phyloP scores from a whole-genome alignment of 306 rosid genomes.

The Medicago lupulina region DNA sequence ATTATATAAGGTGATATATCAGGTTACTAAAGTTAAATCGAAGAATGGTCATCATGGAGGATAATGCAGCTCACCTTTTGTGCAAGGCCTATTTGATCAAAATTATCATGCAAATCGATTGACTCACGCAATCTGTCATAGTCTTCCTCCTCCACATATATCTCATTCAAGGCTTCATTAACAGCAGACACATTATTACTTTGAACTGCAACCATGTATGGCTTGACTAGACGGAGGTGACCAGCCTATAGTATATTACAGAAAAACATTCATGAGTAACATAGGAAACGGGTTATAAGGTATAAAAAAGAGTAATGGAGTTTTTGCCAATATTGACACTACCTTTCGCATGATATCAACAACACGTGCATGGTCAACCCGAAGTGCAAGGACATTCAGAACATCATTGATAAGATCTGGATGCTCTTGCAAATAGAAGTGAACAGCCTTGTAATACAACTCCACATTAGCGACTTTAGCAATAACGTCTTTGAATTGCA shows the following conservation, averaged over 20 bases:
- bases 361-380: conserved; percentile 98
- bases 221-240: conserved; percentile 95
- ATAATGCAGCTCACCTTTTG: conserved; percentile 71
- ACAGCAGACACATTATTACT: conserved; percentile 98
- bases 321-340: conserved; percentile 22
- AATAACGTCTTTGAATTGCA: conserved; percentile 95
- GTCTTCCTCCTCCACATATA: conserved; percentile 99
- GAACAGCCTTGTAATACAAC: conserved; percentile 95
- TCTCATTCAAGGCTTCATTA: conserved; percentile 96
- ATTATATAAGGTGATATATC: conserved; percentile 12
- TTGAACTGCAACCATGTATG: conserved; percentile 99
- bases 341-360: conserved; percentile 99
- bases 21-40: conserved; percentile 31
- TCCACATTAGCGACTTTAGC: conserved; percentile 98
- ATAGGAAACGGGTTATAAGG: neutral
- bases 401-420: conserved; percentile 98
- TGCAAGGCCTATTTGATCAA: conserved; percentile 98
- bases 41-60: conserved; percentile 25
- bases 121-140: conserved; percentile 97
- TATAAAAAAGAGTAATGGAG: conserved; percentile 15
- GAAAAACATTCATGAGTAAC: conserved; percentile 32
- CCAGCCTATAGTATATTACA: conserved; percentile 69
- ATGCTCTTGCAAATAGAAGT: conserved; percentile 98
- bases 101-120: conserved; percentile 95
- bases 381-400: conserved; percentile 95